phyloP scores from a whole-genome alignment of 768 basidiomycete species.

The Lentinula detonsa region DNA sequence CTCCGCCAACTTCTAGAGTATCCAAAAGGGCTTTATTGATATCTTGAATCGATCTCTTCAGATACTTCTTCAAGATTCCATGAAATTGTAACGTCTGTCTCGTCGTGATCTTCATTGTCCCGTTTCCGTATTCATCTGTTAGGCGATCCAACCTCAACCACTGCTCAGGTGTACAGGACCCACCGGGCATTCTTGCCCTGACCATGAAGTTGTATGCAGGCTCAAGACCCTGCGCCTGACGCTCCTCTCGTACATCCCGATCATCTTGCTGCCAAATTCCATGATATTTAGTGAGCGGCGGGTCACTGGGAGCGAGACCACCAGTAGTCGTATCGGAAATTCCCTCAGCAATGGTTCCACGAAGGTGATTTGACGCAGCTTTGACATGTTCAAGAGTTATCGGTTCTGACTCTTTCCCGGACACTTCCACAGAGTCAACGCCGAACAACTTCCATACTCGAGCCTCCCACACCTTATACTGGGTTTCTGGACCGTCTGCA shows the following conservation, averaged over 20 bases:
- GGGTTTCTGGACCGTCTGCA: constrained; percentile 91
- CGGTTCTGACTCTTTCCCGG: constrained; percentile 92
- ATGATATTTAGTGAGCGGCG: constrained; percentile 97
- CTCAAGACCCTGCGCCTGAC: constrained; percentile 86
- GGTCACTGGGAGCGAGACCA: constrained; percentile 85
- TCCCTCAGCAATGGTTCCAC: constrained; percentile 93
- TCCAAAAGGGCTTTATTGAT: constrained; percentile 90
- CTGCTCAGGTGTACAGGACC: constrained; percentile 86
- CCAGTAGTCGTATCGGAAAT: constrained; percentile 82
- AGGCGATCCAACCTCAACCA: constrained; percentile 97
- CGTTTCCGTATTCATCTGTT: constrained; percentile 88
- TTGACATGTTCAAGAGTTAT: constrained; percentile 99
- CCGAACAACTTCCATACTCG: constrained; percentile 90
- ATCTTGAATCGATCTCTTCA: constrained; percentile 94
- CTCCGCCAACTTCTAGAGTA: constrained; percentile 96
- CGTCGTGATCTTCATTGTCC: constrained; percentile 96
- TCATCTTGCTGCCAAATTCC: constrained; percentile 97
- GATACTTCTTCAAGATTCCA: constrained; percentile 93
- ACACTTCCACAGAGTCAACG: constrained; percentile 82
- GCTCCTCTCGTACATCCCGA: constrained; percentile 96
- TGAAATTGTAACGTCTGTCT: constrained; percentile 99
- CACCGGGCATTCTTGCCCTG: constrained; percentile 92
- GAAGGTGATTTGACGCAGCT: constrained; percentile 87
- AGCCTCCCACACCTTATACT: constrained; percentile 94
- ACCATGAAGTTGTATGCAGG: constrained; percentile 99